Evolutionary conservation across 164 flowering plant genomes (phyloP).

Genomic region (Chimonanthus praecox): DNA sequence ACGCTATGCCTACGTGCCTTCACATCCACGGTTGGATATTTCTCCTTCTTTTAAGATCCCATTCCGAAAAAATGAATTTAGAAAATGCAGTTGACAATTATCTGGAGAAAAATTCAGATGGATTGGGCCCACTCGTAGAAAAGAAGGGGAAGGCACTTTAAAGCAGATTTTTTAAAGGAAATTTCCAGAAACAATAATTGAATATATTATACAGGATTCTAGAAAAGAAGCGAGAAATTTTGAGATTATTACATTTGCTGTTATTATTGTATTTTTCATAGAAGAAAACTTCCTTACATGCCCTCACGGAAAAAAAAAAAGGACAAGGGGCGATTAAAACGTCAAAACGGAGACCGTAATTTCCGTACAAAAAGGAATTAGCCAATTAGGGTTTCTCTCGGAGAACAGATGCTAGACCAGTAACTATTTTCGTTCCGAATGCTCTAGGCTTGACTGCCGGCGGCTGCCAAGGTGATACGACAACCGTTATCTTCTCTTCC

Average conservation of each 20-base stretch:
- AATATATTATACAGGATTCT: too few relatives aligned
- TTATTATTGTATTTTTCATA: not conserved
- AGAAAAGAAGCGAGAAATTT: too few relatives aligned
- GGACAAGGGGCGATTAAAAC: constrained; percentile 1
- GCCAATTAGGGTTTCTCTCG: constrained; percentile 34
- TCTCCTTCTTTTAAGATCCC: too few relatives aligned
- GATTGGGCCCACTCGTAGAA: too few relatives aligned
- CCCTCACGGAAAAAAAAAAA: not conserved
- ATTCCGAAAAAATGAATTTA: too few relatives aligned
- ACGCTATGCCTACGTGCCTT: too few relatives aligned
- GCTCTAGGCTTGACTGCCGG: constrained; percentile 45
- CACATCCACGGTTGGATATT: too few relatives aligned
- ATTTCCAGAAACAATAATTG: too few relatives aligned
- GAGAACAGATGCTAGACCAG: constrained; percentile 66
- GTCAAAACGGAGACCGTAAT: not conserved
- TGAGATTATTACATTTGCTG: not conserved
- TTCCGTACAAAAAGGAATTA: not conserved
- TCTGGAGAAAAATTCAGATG: too few relatives aligned
- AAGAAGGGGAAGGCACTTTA: too few relatives aligned
- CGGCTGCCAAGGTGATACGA: constrained; percentile 39
- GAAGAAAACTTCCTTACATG: not conserved
- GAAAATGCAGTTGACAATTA: too few relatives aligned
- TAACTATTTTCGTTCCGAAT: constrained; percentile 38
- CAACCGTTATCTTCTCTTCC: constrained; percentile 17
- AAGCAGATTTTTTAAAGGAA: too few relatives aligned